A percentile compares a stretch with the other conserved stretches of the same genome.
Conservation (phyloP, 2,329 filamentous ascomycete species). For the Purpureocillium takamizusanense region DNA sequence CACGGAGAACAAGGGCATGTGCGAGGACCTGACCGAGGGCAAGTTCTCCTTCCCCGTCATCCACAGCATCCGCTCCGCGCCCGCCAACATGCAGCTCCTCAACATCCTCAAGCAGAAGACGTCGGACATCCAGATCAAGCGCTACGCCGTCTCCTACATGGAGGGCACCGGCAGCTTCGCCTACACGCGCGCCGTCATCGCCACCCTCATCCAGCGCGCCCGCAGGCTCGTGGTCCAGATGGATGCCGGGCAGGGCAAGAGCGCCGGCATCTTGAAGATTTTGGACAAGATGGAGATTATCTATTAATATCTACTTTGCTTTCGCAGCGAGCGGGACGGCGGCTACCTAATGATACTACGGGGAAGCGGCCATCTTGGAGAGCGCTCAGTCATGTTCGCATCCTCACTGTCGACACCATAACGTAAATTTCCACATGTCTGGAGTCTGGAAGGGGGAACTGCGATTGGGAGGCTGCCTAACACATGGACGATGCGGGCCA, state of each 20-base stretch:
- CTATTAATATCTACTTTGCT: not conserved
- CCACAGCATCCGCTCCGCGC: constrained; percentile 77
- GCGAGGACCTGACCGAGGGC: constrained; percentile 91
- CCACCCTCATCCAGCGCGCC: constrained; percentile 55
- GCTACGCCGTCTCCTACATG: constrained; percentile 88
- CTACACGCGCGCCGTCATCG: constrained; percentile 65
- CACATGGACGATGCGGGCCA: no score
- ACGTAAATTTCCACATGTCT: no score
- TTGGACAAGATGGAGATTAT: constrained; percentile 52
- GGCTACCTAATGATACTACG: not conserved
- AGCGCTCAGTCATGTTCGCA: no score
- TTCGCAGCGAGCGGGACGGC: not conserved
- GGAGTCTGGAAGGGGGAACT: no score
- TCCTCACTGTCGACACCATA: no score
- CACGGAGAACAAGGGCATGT: constrained; percentile 82
- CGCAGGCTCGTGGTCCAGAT: constrained; percentile 53
- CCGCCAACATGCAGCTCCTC: constrained; percentile 67
- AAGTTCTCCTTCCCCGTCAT: constrained; percentile 97
- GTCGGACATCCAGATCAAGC: constrained; percentile 76
- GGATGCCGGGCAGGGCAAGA: constrained; percentile 50
- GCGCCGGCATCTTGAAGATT: constrained; percentile 53
- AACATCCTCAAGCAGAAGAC: constrained; percentile 92
- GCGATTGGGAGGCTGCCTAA: no score
- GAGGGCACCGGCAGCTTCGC: constrained; percentile 81
- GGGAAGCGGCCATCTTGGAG: no score